These are phyloP conservation scores for Wilcoxina mikolae DNA, from an alignment of 495 filamentous ascomycete species.

Conservation along the genomic window DNA sequence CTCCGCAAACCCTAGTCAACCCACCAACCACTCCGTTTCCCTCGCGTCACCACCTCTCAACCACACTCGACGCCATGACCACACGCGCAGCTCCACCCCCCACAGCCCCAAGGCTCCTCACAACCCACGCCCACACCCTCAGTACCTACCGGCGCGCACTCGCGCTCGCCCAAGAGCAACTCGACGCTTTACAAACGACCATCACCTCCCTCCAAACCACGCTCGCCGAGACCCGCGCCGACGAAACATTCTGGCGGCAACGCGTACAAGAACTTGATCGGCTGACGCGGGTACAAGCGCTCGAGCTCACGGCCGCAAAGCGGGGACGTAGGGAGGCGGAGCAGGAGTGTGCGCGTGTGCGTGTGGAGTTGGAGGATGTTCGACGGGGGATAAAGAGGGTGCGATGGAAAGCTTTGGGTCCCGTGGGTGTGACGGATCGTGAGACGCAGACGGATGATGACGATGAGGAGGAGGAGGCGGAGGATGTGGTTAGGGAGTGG, in stretches of 20 bases:
- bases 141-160: neutral
- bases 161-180: neutral
- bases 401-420: too few relatives aligned
- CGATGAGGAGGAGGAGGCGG: neutral
- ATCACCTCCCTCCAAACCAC: neutral
- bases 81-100: neutral
- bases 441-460: neutral
- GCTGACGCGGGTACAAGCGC: neutral
- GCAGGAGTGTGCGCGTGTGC: neutral
- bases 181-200: neutral
- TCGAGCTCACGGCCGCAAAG: neutral
- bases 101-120: neutral
- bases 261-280: neutral
- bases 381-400: neutral
- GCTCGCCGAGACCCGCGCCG: neutral
- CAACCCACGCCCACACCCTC: slow-evolving; percentile 1
- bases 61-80: neutral
- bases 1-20: neutral
- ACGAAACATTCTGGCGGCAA: neutral
- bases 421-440: neutral
- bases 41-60: neutral
- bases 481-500: neutral
- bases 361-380: slow-evolving; percentile 1
- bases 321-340: neutral
- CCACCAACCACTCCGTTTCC: neutral